Evolutionary conservation across 768 basidiomycete genomes (phyloP).

Genomic region (Pleurotus citrinopileatus): DNA sequence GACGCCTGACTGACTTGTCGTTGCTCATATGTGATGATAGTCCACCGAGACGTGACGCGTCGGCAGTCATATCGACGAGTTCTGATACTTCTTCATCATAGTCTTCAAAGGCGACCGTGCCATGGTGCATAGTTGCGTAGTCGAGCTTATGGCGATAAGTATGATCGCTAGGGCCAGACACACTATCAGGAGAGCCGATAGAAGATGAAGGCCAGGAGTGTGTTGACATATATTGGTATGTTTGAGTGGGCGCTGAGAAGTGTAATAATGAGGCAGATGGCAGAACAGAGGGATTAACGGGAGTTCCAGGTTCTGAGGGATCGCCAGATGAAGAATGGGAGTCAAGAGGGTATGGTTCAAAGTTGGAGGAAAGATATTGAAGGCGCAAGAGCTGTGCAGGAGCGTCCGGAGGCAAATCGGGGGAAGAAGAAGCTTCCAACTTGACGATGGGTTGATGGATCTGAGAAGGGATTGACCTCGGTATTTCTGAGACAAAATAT

Average conservation of each 20-base stretch:
- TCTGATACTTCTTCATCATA: slow-evolving; percentile 65
- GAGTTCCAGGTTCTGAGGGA: slow-evolving; percentile 25
- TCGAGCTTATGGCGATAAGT: slow-evolving; percentile 10
- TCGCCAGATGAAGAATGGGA: slow-evolving; percentile 33
- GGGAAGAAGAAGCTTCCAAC: slow-evolving; percentile 41
- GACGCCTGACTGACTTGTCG: slow-evolving; percentile 57
- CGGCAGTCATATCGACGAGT: slow-evolving; percentile 42
- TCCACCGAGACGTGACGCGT: slow-evolving; percentile 18
- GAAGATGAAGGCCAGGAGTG: slow-evolving; percentile 12
- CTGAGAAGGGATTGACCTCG: slow-evolving; percentile 14
- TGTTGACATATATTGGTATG: slow-evolving; percentile 2
- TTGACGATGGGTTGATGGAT: slow-evolving; percentile 31
- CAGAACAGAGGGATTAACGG: not conserved
- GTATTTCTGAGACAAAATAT: slow-evolving; percentile 15
- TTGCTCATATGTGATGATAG: slow-evolving; percentile 16
- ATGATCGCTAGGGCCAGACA: slow-evolving; percentile 7
- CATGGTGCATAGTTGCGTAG: slow-evolving; percentile 15
- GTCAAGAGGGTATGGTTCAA: slow-evolving; percentile 28
- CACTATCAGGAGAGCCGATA: slow-evolving; percentile 3
- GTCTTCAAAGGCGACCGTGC: slow-evolving; percentile 46
- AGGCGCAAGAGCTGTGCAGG: slow-evolving; percentile 35
- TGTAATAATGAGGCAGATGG: not conserved
- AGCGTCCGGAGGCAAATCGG: slow-evolving; percentile 35
- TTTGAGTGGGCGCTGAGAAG: not conserved
- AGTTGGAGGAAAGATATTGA: slow-evolving; percentile 28